phyloP scores from a whole-genome alignment of 495 filamentous ascomycete genomes.

The Pyrenula aspistea region DNA sequence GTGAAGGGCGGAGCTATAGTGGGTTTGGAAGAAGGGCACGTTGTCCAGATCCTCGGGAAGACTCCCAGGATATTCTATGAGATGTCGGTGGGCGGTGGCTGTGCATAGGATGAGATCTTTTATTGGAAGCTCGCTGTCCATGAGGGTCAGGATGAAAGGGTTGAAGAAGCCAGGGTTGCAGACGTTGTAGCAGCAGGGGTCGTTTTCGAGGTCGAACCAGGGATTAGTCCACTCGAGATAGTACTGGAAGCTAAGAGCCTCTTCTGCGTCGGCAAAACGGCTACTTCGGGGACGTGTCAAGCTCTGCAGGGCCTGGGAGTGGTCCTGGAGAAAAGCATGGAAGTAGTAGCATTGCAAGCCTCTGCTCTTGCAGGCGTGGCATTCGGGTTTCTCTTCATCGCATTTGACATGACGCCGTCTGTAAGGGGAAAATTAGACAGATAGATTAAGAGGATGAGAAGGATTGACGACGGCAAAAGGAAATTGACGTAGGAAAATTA shows the following conservation, averaged over 20 bases:
- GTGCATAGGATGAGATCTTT: background rate
- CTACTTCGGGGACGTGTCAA: background rate
- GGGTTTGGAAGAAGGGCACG: background rate
- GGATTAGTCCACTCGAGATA: background rate
- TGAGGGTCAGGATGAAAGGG: background rate
- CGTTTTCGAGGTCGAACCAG: background rate
- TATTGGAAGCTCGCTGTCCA: background rate
- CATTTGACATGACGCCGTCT: slow-evolving; percentile 5
- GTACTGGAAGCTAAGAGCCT: background rate
- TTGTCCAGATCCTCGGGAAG: background rate
- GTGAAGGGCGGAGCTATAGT: background rate
- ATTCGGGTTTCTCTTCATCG: slow-evolving; percentile 5
- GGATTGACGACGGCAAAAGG: background rate
- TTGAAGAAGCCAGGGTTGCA: background rate
- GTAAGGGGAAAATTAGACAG: background rate
- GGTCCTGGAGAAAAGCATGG: background rate
- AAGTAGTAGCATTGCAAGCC: slow-evolving; percentile 2
- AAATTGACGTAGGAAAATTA: background rate
- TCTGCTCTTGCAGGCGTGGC: slow-evolving; percentile 3
- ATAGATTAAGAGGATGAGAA: background rate
- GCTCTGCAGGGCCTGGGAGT: background rate
- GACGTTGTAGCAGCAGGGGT: background rate
- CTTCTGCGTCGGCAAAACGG: background rate
- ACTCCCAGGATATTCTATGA: background rate
- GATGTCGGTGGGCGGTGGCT: background rate